Evolutionary conservation across 306 rosid genomes (phyloP).

Genomic region (Pyrus communis): DNA sequence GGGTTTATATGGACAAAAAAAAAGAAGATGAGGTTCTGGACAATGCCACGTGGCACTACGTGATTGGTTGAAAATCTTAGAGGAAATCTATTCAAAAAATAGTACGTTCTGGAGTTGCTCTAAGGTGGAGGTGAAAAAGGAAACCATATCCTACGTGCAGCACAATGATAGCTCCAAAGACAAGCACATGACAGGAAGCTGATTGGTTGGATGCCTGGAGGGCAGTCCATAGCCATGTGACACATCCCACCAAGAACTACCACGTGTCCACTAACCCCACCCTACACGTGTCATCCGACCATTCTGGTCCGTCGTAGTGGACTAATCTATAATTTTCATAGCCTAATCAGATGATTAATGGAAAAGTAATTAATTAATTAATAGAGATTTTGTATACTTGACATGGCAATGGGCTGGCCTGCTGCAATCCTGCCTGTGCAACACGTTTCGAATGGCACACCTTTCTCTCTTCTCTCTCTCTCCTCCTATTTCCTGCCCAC

Average conservation of each 20-base stretch:
- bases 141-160: too few relatives aligned
- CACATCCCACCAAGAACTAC: not conserved
- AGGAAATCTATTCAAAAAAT: too few relatives aligned
- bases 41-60: too few relatives aligned
- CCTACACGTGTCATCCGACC: not conserved
- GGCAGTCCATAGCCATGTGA: not conserved
- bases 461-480: constrained; percentile 31
- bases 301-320: not conserved
- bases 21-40: too few relatives aligned
- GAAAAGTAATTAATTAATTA: not conserved
- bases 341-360: not conserved
- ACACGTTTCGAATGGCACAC: constrained; percentile 88
- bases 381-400: not conserved
- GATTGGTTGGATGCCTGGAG: not conserved
- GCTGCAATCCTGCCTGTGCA: constrained; percentile 13
- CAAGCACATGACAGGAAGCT: constrained; percentile 9
- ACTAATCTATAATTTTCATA: not conserved
- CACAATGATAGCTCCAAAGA: not conserved
- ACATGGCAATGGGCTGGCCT: constrained; percentile 39
- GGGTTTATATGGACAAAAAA: too few relatives aligned
- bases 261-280: constrained; percentile 1
- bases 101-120: too few relatives aligned
- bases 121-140: too few relatives aligned
- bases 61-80: too few relatives aligned
- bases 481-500: constrained; percentile 1